Base-by-base conservation (phyloP, 2,329 filamentous ascomycete species). In the Alternaria brassicae region DNA sequence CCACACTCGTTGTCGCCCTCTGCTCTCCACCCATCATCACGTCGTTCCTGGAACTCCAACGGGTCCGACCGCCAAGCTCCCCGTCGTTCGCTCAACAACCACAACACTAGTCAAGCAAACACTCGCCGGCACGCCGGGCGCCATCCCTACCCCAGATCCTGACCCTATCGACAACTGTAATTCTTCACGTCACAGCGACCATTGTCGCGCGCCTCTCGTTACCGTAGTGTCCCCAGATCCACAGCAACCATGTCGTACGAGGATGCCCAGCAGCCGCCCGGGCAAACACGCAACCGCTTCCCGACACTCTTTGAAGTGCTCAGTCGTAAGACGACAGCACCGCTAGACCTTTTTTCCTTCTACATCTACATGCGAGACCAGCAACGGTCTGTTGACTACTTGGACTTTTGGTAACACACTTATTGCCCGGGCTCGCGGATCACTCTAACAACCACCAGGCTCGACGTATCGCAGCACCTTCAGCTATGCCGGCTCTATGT, bases 351-450 rank as follows among this genome's bases (percentile, higher is more conserved):
- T 10, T 99, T 97, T 79, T 97, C 93, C 2, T 99, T 99, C 82
- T 99, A 99, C 81, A 99, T 99, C 72, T 99, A 97, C 81, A 99
- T 99, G 95, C 88, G 95, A 72, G 96, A 99, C 78, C 93, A 97
- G 80, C 95, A 99, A 79, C 89, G 93, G 77, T 97, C 94, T 7
- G 95, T 99, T 12, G 95, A 99, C 75, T 99, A 99, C 73, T 83
- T 99, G 40, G 95, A 99, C 77, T 99, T 99, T 80, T 99, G 96
- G 95, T 98, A 83, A 58, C 87, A 76, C 53, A 39, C 13, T 41
- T 17, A 30, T 15, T 17, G 10, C 30, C 13, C 6, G 13, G 32
- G 25, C 15, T 41, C 30, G 28, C n/a, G 54, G 5, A 9, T 50
- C 9, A 36, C 10, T 36, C 75, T 79, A 66, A 78, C 54, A 52